Evolutionary conservation across 2,329 filamentous ascomycete species (phyloP).

Genomic region (Aspergillus neoniger): DNA sequence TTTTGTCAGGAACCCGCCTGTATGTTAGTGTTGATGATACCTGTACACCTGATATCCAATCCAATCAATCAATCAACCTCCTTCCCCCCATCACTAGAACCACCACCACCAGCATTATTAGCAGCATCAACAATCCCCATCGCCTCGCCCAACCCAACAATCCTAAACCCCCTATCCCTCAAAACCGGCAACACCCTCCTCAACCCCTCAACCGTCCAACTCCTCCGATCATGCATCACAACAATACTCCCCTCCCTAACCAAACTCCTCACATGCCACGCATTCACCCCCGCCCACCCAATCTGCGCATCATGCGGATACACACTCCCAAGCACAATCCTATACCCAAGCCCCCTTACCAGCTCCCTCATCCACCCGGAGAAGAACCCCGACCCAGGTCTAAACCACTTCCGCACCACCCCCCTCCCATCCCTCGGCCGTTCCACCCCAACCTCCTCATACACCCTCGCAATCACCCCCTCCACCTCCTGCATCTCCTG

Average conservation of each 20-base stretch:
- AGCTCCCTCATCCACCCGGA: conserved; percentile 66
- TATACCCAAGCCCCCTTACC: conserved; percentile 64
- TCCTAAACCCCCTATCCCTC: conserved; percentile 66
- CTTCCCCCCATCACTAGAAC: not conserved
- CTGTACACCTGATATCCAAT: conserved; percentile 5
- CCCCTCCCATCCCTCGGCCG: conserved; percentile 45
- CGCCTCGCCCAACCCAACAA: conserved; percentile 71
- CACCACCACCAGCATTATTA: not conserved
- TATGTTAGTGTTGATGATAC: conserved; percentile 7
- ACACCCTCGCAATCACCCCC: conserved; percentile 58
- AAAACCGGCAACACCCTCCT: conserved; percentile 70
- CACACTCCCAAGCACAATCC: conserved; percentile 76
- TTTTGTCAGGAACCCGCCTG: conserved; percentile 10
- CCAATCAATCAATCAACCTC: not conserved
- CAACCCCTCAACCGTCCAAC: conserved; percentile 84
- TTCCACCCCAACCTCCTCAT: conserved; percentile 34
- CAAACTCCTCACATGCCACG: conserved; percentile 78
- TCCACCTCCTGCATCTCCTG: conserved; percentile 68
- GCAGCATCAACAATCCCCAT: conserved; percentile 40
- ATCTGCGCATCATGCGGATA: conserved; percentile 95
- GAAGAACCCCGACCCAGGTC: conserved; percentile 84
- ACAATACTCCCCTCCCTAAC: conserved; percentile 74
- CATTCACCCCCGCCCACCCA: conserved; percentile 67
- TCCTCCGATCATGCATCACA: conserved; percentile 79
- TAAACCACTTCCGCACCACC: conserved; percentile 62